Conservation (phyloP, 805 yeast genomes). For the Suhomyces emberorum region DNA sequence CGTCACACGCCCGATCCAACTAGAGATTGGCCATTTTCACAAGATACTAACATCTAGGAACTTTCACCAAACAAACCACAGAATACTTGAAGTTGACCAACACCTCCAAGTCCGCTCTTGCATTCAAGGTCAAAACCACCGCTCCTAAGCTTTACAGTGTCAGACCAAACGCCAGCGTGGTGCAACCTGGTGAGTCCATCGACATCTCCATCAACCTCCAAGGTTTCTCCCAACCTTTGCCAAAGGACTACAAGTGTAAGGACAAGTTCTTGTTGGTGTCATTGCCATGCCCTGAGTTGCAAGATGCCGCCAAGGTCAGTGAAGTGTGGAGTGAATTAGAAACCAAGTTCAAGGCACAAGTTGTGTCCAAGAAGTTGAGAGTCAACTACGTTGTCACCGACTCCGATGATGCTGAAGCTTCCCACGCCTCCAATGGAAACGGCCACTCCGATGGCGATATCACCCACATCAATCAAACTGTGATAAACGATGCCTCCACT, state of each 20-base stretch:
- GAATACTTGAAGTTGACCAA: conserved; percentile 56
- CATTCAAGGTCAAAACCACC: conserved; percentile 96
- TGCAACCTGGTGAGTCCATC: conserved; percentile 69
- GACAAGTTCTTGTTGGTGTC: conserved; percentile 92
- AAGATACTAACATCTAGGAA: conserved; percentile 46
- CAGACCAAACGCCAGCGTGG: conserved; percentile 85
- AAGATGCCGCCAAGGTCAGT: conserved; percentile 55
- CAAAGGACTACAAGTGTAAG: conserved; percentile 70
- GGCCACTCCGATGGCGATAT: conserved; percentile 14
- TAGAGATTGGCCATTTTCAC: not conserved
- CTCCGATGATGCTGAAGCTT: conserved; percentile 14
- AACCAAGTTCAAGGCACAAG: conserved; percentile 49
- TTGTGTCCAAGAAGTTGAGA: conserved; percentile 62
- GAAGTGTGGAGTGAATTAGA: conserved; percentile 77
- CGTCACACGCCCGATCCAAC: too few relatives aligned
- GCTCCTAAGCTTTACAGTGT: conserved; percentile 96
- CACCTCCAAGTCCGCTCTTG: conserved; percentile 56
- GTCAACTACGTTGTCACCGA: conserved; percentile 50
- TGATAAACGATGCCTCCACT: conserved; percentile 8
- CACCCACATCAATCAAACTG: conserved; percentile 10
- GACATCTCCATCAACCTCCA: conserved; percentile 82
- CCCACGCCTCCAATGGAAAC: conserved; percentile 10
- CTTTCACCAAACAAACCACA: conserved; percentile 70
- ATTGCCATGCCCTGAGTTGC: conserved; percentile 66
- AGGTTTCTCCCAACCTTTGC: conserved; percentile 75